Conservation (phyloP, 1,139 yeast genomes). For the Lodderomyces oxycetoniae region DNA sequence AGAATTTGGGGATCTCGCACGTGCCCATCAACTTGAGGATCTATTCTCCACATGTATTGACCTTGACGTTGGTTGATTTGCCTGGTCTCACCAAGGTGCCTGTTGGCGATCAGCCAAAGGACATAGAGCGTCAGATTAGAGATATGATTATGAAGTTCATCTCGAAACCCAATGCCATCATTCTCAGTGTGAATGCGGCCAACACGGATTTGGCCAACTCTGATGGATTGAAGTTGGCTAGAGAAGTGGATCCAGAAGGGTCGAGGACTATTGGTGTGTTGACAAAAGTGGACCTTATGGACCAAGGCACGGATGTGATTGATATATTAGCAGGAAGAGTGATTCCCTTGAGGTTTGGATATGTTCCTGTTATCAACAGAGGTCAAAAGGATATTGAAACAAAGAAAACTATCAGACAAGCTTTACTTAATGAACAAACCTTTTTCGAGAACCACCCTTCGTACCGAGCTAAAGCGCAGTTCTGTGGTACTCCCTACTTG, state of each 20-base stretch:
- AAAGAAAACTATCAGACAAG: constrained; percentile 84
- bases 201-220: constrained; percentile 97
- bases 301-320: constrained; percentile 96
- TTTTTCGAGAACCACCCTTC: constrained; percentile 77
- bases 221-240: constrained; percentile 91
- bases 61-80: constrained; percentile 91
- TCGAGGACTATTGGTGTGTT: constrained; percentile 93
- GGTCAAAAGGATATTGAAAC: constrained; percentile 94
- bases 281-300: constrained; percentile 97
- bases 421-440: constrained; percentile 71
- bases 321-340: constrained; percentile 95
- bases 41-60: constrained; percentile 92
- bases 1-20: constrained; percentile 86
- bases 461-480: constrained; percentile 79
- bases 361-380: constrained; percentile 95
- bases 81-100: constrained; percentile 99
- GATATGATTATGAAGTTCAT: constrained; percentile 94
- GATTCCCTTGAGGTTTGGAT: constrained; percentile 91
- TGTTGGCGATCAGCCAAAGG: constrained; percentile 99
- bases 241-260: constrained; percentile 98
- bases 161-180: constrained; percentile 93
- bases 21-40: constrained; percentile 91
- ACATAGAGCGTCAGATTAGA: constrained; percentile 88
- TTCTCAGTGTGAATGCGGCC: constrained; percentile 93
- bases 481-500: constrained; percentile 93